Conservation (phyloP, 768 basidiomycete genomes). For the Kwoniella newhampshirensis region DNA sequence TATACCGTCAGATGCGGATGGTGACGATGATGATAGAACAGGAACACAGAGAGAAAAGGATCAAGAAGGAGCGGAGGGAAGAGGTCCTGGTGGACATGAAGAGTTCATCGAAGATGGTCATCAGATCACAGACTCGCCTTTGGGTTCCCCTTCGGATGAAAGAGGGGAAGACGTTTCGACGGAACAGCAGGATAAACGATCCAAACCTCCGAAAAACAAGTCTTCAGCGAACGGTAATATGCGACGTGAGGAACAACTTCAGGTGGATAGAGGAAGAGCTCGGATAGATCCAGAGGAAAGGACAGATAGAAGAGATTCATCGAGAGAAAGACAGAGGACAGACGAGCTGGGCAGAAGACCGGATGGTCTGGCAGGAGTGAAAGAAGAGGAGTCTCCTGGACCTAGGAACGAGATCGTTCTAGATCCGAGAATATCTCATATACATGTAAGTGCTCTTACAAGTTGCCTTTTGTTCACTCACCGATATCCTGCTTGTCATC, state of each 20-base stretch:
- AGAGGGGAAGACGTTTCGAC: constrained; percentile 1
- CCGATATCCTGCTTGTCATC: too few relatives aligned
- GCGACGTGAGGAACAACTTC: constrained; percentile 3
- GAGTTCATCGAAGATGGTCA: constrained; percentile 13
- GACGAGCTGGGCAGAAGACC: constrained; percentile 43
- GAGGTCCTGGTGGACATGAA: constrained; percentile 36
- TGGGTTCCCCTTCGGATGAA: constrained; percentile 16
- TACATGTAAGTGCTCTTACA: constrained; percentile 48
- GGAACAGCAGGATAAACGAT: background rate
- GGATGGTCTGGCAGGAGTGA: constrained; percentile 31
- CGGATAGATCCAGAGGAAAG: constrained; percentile 25
- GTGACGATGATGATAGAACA: constrained; percentile 19
- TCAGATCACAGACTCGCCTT: constrained; percentile 21
- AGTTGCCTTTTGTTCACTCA: too few relatives aligned
- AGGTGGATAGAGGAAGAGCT: constrained; percentile 14
- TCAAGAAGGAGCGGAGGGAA: constrained; percentile 21
- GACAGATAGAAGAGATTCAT: constrained; percentile 8
- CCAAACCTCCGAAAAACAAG: background rate
- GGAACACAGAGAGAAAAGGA: constrained; percentile 4
- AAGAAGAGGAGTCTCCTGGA: constrained; percentile 45
- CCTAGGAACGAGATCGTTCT: constrained; percentile 48
- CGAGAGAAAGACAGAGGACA: constrained; percentile 22
- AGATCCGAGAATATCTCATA: constrained; percentile 37
- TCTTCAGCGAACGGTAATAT: constrained; percentile 4
- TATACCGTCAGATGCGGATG: constrained; percentile 32